Conservation (phyloP, 768 basidiomycete genomes). For the Asterophora lycoperdoides region DNA sequence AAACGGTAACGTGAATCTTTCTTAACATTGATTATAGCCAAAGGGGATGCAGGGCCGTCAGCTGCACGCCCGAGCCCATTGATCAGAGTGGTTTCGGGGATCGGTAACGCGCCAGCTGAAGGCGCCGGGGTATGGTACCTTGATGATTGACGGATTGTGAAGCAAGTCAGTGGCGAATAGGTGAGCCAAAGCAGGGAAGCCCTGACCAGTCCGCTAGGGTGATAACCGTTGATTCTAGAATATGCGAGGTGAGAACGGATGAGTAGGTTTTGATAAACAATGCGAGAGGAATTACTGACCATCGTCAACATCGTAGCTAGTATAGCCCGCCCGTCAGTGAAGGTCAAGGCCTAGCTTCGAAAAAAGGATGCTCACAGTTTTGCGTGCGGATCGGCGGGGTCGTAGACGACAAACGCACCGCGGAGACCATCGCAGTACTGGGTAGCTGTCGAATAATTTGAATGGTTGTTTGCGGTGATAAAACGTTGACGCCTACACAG, state of each 20-base stretch:
- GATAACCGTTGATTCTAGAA: slow-evolving; percentile 40
- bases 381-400: slow-evolving; percentile 33
- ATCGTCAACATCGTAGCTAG: slow-evolving; percentile 39
- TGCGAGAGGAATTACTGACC: slow-evolving; percentile 25
- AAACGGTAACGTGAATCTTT: slow-evolving; percentile 41
- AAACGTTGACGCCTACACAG: too few species aligned
- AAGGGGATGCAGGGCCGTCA: slow-evolving; percentile 29
- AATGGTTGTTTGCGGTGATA: too few species aligned
- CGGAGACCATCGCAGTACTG: slow-evolving; percentile 58
- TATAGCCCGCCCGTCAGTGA: slow-evolving; percentile 1
- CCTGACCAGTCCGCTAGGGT: slow-evolving; percentile 44
- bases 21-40: slow-evolving; percentile 37
- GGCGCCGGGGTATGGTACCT: slow-evolving; percentile 30
- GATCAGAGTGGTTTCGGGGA: slow-evolving; percentile 35
- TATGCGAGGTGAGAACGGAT: background rate
- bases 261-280: background rate
- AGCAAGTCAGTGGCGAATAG: slow-evolving; percentile 1
- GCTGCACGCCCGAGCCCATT: slow-evolving; percentile 47
- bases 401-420: slow-evolving; percentile 45
- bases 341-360: background rate
- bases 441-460: slow-evolving; percentile 21
- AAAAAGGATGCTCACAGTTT: slow-evolving; percentile 14
- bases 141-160: background rate
- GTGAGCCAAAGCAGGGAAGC: background rate
- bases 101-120: slow-evolving; percentile 24